phyloP scores from a whole-genome alignment of 306 rosid genomes.

The Datisca glomerata region DNA sequence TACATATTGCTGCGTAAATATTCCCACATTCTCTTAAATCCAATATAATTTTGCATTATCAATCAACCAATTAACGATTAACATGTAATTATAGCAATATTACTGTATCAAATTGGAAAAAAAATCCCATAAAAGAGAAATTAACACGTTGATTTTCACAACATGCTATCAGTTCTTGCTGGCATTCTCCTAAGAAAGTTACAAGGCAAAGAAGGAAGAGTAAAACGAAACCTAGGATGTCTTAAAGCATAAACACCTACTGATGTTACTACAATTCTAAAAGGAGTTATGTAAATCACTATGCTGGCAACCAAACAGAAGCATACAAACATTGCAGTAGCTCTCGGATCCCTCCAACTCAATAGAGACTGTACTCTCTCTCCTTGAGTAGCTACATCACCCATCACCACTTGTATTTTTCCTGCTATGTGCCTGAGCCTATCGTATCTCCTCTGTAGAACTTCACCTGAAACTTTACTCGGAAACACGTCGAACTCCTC shows the following conservation, averaged over 20 bases:
- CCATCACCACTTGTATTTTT: slow-evolving; percentile 21
- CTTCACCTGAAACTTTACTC: slow-evolving; percentile 13
- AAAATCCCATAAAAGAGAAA: not conserved
- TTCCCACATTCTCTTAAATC: no score
- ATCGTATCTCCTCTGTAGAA: slow-evolving; percentile 24
- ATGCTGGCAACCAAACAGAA: slow-evolving; percentile 21
- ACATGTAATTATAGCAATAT: no score
- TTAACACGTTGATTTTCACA: slow-evolving; percentile 1
- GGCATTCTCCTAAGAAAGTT: slow-evolving; percentile 47
- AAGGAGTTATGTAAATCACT: slow-evolving; percentile 14
- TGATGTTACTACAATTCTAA: slow-evolving; percentile 1
- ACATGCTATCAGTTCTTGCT: slow-evolving; percentile 37
- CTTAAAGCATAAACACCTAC: slow-evolving; percentile 19
- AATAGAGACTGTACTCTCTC: slow-evolving; percentile 31
- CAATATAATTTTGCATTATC: no score
- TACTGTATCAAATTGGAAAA: not conserved
- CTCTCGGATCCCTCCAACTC: slow-evolving; percentile 47
- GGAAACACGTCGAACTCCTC: slow-evolving; percentile 39
- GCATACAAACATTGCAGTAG: slow-evolving; percentile 22
- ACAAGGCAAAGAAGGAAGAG: slow-evolving; percentile 22
- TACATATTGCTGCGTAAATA: no score
- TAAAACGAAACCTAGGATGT: slow-evolving; percentile 21
- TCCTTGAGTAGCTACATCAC: slow-evolving; percentile 40
- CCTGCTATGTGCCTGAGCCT: slow-evolving; percentile 27
- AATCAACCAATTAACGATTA: no score